phyloP scores from a whole-genome alignment of 2,329 filamentous ascomycete genomes.

The Boeremia exigua region DNA sequence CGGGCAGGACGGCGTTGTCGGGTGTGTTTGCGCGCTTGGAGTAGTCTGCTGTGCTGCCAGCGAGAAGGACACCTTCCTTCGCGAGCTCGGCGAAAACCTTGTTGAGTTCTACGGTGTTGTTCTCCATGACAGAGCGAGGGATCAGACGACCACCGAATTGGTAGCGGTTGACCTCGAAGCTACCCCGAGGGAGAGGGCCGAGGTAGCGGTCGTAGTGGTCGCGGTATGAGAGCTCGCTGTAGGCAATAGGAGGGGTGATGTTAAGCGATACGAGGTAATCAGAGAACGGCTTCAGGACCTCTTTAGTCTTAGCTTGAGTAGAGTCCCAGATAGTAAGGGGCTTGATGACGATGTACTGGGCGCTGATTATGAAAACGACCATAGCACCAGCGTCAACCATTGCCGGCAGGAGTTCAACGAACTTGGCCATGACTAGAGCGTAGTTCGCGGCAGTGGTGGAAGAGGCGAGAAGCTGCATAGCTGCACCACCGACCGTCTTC shows the following conservation, averaged over 20 bases:
- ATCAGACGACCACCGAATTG: slow-evolving; percentile 32
- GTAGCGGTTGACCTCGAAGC: slow-evolving; percentile 25
- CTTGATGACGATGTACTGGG: slow-evolving; percentile 21
- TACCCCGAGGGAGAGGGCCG: slow-evolving; percentile 35
- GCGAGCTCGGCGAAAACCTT: slow-evolving; percentile 22
- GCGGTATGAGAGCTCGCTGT: slow-evolving; percentile 29
- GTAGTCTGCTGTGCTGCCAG: slow-evolving; percentile 25
- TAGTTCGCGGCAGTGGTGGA: slow-evolving; percentile 24
- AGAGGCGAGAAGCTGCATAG: slow-evolving; percentile 26
- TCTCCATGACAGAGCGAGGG: slow-evolving; percentile 23
- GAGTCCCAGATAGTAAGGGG: slow-evolving; percentile 27
- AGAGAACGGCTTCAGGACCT: slow-evolving; percentile 33
- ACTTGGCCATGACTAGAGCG: slow-evolving; percentile 17
- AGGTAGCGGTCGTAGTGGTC: slow-evolving; percentile 34
- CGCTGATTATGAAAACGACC: slow-evolving; percentile 24
- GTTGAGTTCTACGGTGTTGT: slow-evolving; percentile 23
- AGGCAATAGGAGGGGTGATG: slow-evolving; percentile 29
- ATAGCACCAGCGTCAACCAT: slow-evolving; percentile 31
- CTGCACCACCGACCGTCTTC: slow-evolving; percentile 28
- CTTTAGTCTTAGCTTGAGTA: slow-evolving; percentile 21
- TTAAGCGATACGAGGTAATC: slow-evolving; percentile 22
- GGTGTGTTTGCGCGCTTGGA: slow-evolving; percentile 17
- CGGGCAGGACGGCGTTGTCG: slow-evolving; percentile 32
- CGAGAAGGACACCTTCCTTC: slow-evolving; percentile 23
- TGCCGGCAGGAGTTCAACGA: slow-evolving; percentile 23